Base-by-base conservation (phyloP, 2,329 filamentous ascomycete genomes). In the Ilyonectria mors-panacis region DNA sequence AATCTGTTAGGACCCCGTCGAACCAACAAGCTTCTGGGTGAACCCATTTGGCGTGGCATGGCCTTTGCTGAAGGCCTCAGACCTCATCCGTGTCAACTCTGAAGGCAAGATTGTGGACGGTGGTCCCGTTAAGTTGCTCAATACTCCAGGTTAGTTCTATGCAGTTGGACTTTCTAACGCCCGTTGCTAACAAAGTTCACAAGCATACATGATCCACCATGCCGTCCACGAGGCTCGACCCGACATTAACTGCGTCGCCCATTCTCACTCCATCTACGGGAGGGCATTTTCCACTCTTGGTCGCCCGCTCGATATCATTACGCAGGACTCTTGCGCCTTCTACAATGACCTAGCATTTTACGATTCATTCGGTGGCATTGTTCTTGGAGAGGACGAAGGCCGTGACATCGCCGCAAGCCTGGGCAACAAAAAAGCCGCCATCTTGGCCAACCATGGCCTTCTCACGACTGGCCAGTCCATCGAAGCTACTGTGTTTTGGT, bases 1-100 rank as follows among this genome's bases (percentile, higher is more conserved):
- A 5, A 8, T 19, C 44, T 17, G 6, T 19, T 82, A 87, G 33
- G 75, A 91, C 67, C 89, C 89, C 0, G 85, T 91, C 6, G 86
- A 90, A 48, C 87, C 87, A 0, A 79, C 81, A 4, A 88, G 85
- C 0, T 91, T 91, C 80, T 91, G 89, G 89, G 87, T 92, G 6
- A 92, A 92, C 70, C 90, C 89, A 0, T 90, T 91, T 65, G 89
- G 89, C 8, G 53, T 60, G 10, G 58, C 63, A 10, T 66, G 58
- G 63, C 51, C 63, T 1, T 23, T 55, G 28, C 84, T 88, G 2
- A 84, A 87, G 3, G 92, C 91, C 79, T 87, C 86, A 9, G 89
- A 93, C 69, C 83, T 93, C 17, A 91, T 93, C 64, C 87, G 86
- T 17, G 90, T 93, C 2, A 84, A 91, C 71, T 83, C 88, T 56